These are phyloP conservation scores for Kluyveromyces sp. DNA, from an alignment of 1,139 yeast genomes.

Conservation along the genomic window DNA sequence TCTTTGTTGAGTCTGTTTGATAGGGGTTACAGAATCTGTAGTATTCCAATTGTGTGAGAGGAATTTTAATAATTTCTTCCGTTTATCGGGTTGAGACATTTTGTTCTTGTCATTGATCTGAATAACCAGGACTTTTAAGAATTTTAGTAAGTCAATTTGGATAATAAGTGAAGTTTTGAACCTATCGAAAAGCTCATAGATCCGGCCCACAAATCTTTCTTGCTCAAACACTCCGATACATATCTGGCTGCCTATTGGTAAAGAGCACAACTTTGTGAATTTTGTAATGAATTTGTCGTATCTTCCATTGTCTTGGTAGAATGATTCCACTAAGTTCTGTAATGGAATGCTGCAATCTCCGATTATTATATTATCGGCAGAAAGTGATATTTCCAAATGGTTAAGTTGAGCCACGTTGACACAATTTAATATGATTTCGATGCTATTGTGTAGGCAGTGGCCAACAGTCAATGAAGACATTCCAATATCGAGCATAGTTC, in stretches of 20 bases:
- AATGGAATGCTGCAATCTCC: conserved; percentile 1
- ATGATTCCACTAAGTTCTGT: conserved; percentile 1
- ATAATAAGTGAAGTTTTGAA: conserved; percentile 27
- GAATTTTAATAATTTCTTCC: conserved; percentile 11
- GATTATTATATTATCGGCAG: not conserved
- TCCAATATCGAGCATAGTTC: conserved; percentile 8
- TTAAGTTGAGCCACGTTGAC: conserved; percentile 4
- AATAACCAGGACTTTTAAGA: conserved; percentile 20
- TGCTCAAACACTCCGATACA: conserved; percentile 15
- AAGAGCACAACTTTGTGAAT: conserved; percentile 20
- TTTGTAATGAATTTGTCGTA: conserved; percentile 24
- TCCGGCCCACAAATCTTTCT: conserved; percentile 16
- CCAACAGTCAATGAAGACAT: conserved; percentile 6
- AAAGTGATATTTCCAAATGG: not conserved
- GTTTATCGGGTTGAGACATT: not conserved
- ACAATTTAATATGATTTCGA: conserved; percentile 18
- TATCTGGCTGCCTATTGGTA: conserved; percentile 16
- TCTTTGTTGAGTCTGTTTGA: conserved; percentile 10
- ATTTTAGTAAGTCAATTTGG: conserved; percentile 29
- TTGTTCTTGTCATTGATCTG: not conserved
- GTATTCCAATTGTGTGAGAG: conserved; percentile 17
- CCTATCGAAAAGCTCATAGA: conserved; percentile 20
- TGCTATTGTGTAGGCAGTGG: conserved; percentile 17
- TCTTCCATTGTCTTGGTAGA: conserved; percentile 17
- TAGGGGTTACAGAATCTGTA: conserved; percentile 1